Evolutionary conservation across 192 early-diverging fungal genomes (phyloP), one percentile per base, ranked within the genome.

Genomic region (Rhizophagus clarus): DNA sequence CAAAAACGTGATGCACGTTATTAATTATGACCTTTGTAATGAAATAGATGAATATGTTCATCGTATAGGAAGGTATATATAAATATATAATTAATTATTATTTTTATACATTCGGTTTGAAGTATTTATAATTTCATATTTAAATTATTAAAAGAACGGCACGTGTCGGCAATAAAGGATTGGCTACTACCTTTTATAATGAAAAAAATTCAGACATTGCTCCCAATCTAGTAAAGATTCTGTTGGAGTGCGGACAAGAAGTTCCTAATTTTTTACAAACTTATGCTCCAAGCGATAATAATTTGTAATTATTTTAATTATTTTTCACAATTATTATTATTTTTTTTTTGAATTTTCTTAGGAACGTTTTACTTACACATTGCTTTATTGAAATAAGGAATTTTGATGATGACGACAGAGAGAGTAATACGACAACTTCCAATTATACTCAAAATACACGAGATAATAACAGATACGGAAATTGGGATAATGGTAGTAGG

Each of bases 1-100:
- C 75, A 92, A 93, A 72, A 94, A 95, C 84, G 93, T 96, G 14
- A 91, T 89, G 72, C 94, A 96, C 81, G 95, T 96, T 29, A 91
- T 96, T 77, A 95, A 96, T 84, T 96, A 93, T 75, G 95, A 96
- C 78, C 84, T 96, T 8, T 90, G 91, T 74, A 87, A 83, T 28
- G 92, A 95, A 77, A 94, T 95, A 82, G 95, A 96, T 69, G 95
- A 96, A 73, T 93, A 93, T 80, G 90, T 96, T 42, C 95, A 96
- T 80, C 91, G 95, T 37, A 96, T 96, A 79, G 95, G 95, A 73
- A 85, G 84, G 86, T 88, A 82, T 24, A 76, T 70, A n/a, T 37
- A 66, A 15, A n/a, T 45, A 47, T 37, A 20, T 9, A 4, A 15
- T 47, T 17, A 32, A 15, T 17, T 29, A 11, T 28, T 49, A 20